phyloP scores from a whole-genome alignment of 2,329 filamentous ascomycete genomes.

The Fusarium sterilihyphosum region DNA sequence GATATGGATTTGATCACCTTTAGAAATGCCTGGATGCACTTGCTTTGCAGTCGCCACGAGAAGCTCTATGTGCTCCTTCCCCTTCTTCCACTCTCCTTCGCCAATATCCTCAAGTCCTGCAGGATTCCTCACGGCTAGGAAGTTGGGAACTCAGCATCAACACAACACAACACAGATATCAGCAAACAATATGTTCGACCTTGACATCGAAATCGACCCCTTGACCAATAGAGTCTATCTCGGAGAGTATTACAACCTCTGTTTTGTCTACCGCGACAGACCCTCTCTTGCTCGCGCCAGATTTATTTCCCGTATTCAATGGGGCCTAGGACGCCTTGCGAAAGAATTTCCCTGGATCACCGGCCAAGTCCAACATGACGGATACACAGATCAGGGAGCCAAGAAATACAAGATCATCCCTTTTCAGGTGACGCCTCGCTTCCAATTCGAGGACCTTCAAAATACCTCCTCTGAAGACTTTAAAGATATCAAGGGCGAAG shows the following conservation, averaged over 20 bases:
- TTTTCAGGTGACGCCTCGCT: neutral
- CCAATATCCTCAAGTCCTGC: too few relatives aligned
- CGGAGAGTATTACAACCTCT: neutral
- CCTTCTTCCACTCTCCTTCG: too few relatives aligned
- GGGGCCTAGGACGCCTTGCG: neutral
- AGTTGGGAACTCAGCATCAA: neutral
- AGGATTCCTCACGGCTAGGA: neutral
- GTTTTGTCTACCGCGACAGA: neutral
- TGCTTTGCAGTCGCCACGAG: too few relatives aligned
- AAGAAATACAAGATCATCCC: neutral
- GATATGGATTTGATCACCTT: too few relatives aligned
- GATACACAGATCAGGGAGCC: neutral
- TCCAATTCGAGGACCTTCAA: neutral
- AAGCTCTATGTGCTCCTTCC: too few relatives aligned
- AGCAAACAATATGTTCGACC: neutral
- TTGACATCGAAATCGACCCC: neutral
- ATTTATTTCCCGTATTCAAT: neutral
- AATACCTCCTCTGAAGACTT: neutral
- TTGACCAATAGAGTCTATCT: neutral
- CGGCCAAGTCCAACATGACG: neutral
- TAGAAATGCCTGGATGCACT: too few relatives aligned
- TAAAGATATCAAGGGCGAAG: neutral
- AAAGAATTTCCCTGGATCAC: neutral
- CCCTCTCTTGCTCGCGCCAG: accelerated
- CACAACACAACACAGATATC: neutral